These are phyloP conservation scores for Blastomyces silverae DNA, from an alignment of 2,329 filamentous ascomycete genomes.

Conservation along the genomic window DNA sequence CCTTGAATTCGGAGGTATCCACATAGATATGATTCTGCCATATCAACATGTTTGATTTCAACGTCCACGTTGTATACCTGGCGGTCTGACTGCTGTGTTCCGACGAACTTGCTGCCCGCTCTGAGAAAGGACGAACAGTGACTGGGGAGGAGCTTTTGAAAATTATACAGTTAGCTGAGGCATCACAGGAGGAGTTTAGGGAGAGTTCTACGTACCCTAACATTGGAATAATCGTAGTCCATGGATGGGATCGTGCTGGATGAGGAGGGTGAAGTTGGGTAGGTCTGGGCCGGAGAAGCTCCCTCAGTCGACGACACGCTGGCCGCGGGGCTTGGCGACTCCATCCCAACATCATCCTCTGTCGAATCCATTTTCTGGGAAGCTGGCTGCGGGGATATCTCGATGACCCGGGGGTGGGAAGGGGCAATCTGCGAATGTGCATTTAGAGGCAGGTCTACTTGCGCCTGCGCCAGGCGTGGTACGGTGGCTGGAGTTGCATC, in stretches of 20 bases:
- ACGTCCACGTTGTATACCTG: slow-evolving; percentile 95
- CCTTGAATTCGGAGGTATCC: slow-evolving; percentile 95
- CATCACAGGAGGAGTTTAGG: not conserved
- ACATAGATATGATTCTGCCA: slow-evolving; percentile 88
- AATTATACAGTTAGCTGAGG: slow-evolving; percentile 21
- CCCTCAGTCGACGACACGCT: slow-evolving; percentile 35
- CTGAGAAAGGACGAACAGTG: slow-evolving; percentile 82
- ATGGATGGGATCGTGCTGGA: slow-evolving; percentile 41
- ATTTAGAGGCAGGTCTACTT: slow-evolving; percentile 13
- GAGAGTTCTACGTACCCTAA: slow-evolving; percentile 43
- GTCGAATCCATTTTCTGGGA: slow-evolving; percentile 25
- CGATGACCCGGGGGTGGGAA: slow-evolving; percentile 26
- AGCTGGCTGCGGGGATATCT: slow-evolving; percentile 22
- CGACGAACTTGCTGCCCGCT: slow-evolving; percentile 78
- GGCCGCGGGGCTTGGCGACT: slow-evolving; percentile 30
- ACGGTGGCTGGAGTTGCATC: slow-evolving; percentile 27
- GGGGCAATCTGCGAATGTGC: slow-evolving; percentile 18
- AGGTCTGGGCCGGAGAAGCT: slow-evolving; percentile 26
- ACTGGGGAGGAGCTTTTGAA: slow-evolving; percentile 59
- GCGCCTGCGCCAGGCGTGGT: slow-evolving; percentile 21
- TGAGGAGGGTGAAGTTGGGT: slow-evolving; percentile 29
- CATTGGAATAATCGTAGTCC: slow-evolving; percentile 51
- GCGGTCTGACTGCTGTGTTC: slow-evolving; percentile 86
- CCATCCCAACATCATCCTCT: slow-evolving; percentile 30
- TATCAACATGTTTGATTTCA: slow-evolving; percentile 92